These are phyloP conservation scores for Rhodotorula sp. DNA, from an alignment of 1,284 basidiomycete species.

Conservation along the genomic window DNA sequence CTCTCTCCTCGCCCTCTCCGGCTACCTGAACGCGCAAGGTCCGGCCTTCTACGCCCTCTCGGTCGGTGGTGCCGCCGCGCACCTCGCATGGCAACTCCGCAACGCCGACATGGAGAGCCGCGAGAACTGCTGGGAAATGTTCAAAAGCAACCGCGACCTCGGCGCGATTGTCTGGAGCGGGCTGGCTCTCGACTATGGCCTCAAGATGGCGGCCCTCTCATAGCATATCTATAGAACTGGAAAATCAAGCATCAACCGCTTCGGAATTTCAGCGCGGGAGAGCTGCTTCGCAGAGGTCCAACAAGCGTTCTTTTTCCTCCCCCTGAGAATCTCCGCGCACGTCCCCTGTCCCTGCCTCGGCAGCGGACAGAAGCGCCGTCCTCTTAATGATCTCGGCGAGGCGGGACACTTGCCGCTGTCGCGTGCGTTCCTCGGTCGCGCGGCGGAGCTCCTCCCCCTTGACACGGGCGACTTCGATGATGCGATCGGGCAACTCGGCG, in stretches of 20 bases:
- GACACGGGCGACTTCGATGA: conserved; percentile 18
- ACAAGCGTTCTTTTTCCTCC: not conserved
- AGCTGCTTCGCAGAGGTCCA: conserved; percentile 15
- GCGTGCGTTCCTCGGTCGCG: conserved; percentile 10
- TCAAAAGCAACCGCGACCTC: conserved; percentile 81
- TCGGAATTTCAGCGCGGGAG: not conserved
- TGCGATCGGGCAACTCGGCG: conserved; percentile 31
- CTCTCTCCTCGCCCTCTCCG: conserved; percentile 72
- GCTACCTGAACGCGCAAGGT: conserved; percentile 71
- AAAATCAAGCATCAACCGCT: not conserved
- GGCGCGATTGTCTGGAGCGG: conserved; percentile 89
- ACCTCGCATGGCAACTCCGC: conserved; percentile 78
- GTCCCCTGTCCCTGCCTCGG: not conserved
- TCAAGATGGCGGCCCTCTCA: conserved; percentile 11
- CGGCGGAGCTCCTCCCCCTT: conserved; percentile 24
- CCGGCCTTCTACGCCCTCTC: conserved; percentile 73
- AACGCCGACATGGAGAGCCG: conserved; percentile 67
- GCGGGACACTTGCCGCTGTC: conserved; percentile 6
- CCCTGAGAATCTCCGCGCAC: no score
- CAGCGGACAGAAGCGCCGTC: not conserved
- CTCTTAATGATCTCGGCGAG: conserved; percentile 7
- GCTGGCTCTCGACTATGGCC: conserved; percentile 70
- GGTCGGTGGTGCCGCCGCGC: conserved; percentile 67
- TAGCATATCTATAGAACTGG: not conserved
- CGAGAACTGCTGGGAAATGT: conserved; percentile 87